Conservation (phyloP, 371 early-diverging fungal species). For the Mortierella sp. region DNA sequence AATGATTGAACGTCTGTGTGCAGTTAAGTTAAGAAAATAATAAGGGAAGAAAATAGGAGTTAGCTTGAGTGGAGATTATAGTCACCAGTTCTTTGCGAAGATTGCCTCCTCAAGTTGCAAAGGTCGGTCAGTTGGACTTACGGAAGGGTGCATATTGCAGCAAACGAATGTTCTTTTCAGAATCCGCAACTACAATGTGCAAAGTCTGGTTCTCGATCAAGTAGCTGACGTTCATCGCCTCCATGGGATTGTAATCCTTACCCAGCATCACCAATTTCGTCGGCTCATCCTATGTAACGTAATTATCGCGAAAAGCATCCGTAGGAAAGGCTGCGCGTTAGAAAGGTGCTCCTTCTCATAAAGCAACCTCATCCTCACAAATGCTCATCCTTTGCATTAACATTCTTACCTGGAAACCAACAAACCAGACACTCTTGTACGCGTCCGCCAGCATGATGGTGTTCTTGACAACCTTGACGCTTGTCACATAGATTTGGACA, state of each 20-base stretch:
- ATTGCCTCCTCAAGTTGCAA: too few relatives aligned
- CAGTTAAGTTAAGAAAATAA: background rate
- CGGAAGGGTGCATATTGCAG: slow-evolving; percentile 91
- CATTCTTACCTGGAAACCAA: slow-evolving; percentile 88
- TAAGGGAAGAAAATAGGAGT: background rate
- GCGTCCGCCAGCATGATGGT: slow-evolving; percentile 95
- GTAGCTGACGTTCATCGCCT: slow-evolving; percentile 80
- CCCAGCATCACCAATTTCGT: slow-evolving; percentile 91
- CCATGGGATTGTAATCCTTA: slow-evolving; percentile 87
- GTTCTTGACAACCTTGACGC: slow-evolving; percentile 89
- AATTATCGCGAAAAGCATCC: background rate
- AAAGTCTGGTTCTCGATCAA: slow-evolving; percentile 82
- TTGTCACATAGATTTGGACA: slow-evolving; percentile 91
- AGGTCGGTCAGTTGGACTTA: slow-evolving; percentile 61
- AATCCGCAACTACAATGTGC: slow-evolving; percentile 87
- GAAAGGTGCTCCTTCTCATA: background rate
- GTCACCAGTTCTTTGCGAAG: too few relatives aligned
- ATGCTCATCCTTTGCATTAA: background rate
- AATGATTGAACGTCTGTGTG: slow-evolving; percentile 85
- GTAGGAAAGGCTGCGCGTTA: background rate
- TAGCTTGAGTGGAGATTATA: background rate
- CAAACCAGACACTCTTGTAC: slow-evolving; percentile 92
- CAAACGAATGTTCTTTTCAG: slow-evolving; percentile 84
- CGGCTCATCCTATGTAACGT: slow-evolving; percentile 91
- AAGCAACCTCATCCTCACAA: background rate